Percentiles rank a stretch among this genome's conserved stretches.
Conservation (phyloP, 2,329 filamentous ascomycete genomes). For the Colletotrichum chlorophyti region DNA sequence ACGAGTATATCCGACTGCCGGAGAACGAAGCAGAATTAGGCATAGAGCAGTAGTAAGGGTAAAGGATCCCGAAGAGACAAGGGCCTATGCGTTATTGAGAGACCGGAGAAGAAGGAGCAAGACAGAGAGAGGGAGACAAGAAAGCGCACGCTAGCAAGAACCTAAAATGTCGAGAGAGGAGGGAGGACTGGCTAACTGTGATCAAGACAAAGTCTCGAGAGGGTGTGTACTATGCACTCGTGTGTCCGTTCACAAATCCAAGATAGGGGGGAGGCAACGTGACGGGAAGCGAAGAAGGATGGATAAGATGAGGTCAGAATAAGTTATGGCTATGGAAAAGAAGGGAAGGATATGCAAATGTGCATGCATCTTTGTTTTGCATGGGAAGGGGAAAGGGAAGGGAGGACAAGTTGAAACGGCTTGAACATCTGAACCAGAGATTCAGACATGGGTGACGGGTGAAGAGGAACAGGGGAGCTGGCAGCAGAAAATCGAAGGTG, state of each 20-base stretch:
- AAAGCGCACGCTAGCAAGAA: slow-evolving; percentile 4
- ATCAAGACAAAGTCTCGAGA: too few species aligned
- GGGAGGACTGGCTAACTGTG: too few species aligned
- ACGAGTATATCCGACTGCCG: slow-evolving; percentile 21
- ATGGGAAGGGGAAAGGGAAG: neutral
- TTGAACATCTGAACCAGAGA: slow-evolving; percentile 20
- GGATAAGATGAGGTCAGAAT: neutral
- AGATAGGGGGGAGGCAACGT: neutral
- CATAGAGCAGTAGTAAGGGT: slow-evolving; percentile 20
- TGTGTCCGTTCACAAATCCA: neutral
- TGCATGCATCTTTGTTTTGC: slow-evolving; percentile 14
- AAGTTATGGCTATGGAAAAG: too few species aligned
- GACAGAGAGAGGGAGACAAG: neutral
- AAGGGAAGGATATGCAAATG: neutral
- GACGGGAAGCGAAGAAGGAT: neutral
- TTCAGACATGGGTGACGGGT: neutral
- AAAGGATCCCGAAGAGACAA: slow-evolving; percentile 8
- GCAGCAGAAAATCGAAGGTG: neutral
- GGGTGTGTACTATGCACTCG: neutral
- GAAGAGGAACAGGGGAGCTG: neutral
- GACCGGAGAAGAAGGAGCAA: neutral
- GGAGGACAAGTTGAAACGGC: slow-evolving; percentile 25
- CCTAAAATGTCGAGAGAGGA: slow-evolving; percentile 1
- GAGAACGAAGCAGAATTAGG: slow-evolving; percentile 23
- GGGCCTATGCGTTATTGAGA: slow-evolving; percentile 5